Conservation (phyloP, 2,329 filamentous ascomycete species). For the Pseudogymnoascus sp. region DNA sequence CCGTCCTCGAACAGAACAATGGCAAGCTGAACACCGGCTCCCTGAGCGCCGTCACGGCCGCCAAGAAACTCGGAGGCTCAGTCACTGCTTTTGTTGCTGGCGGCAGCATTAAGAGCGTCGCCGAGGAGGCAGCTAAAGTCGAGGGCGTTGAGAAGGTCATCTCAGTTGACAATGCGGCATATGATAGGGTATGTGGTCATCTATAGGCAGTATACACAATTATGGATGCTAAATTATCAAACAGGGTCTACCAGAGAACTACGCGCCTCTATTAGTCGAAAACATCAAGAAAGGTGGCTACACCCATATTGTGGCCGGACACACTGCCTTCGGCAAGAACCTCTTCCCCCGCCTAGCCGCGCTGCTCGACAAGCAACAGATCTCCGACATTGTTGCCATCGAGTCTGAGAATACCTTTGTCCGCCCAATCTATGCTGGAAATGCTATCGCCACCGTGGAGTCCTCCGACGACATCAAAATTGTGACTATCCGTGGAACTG, state of each 20-base stretch:
- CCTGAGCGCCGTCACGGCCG: slow-evolving; percentile 76
- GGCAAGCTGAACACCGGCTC: slow-evolving; percentile 79
- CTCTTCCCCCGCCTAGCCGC: slow-evolving; percentile 86
- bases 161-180: slow-evolving; percentile 77
- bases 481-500: slow-evolving; percentile 86
- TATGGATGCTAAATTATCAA: slow-evolving; percentile 12
- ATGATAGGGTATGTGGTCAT: slow-evolving; percentile 66
- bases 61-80: slow-evolving; percentile 74
- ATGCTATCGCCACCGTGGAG: slow-evolving; percentile 93
- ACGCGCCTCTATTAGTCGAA: slow-evolving; percentile 82
- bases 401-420: slow-evolving; percentile 91
- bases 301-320: slow-evolving; percentile 82
- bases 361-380: slow-evolving; percentile 82
- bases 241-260: slow-evolving; percentile 86
- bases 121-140: slow-evolving; percentile 79
- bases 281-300: slow-evolving; percentile 95
- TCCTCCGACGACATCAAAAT: slow-evolving; percentile 79
- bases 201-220: neutral
- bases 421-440: slow-evolving; percentile 93
- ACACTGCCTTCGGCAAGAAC: slow-evolving; percentile 96
- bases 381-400: slow-evolving; percentile 83
- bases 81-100: slow-evolving; percentile 87
- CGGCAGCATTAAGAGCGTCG: slow-evolving; percentile 63
- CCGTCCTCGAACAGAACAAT: slow-evolving; percentile 85
- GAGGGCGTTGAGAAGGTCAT: slow-evolving; percentile 88